Evolutionary conservation across 2,329 filamentous ascomycete genomes (phyloP), one percentile per base, ranked within the genome.

Genomic region (Emergomyces orientalis): DNA sequence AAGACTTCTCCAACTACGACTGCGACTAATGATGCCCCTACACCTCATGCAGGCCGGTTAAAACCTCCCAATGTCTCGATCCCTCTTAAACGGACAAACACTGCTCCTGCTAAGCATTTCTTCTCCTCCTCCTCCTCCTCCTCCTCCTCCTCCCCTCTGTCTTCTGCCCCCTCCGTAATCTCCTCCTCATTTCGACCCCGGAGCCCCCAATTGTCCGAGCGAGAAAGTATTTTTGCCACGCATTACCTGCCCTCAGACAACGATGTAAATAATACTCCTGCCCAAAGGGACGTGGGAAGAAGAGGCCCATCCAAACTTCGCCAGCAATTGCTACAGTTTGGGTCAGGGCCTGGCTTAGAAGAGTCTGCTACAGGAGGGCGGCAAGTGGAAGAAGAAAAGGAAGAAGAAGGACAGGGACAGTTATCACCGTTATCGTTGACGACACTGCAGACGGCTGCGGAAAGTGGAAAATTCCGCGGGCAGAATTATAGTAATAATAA

Each of bases 191-290:
- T 65, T 64, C 65, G 64, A 51, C 62, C 67, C 19, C 69, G 76
- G 58, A 72, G 71, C 37, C 82, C 83, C 57, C 83, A 83, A 73
- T 76, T 86, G 66, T 84, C 82, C 32, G 84, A 86, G 72, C 76
- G 84, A 68, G 84, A 86, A 72, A 84, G 81, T 73, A 86, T 86
- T 71, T 86, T 86, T 69, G 83, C 84, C 60, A 86, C 84, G 41
- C 83, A 84, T 67, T 86, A 86, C 71, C 74, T 81, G 0, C 76
- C 78, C 64, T 78, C 80, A 61, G 80, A 70, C 60, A 66, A 72
- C 68, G 71, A 71, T 65, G 65, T 71, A 67, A 75, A 69, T 41
- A 74, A 69, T 41, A 66, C 70, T 60, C 67, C 67, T 52, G 66
- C 69, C 30, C 69, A 51, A 39, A 27, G 74, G 65, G 71, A 72